These are phyloP conservation scores for Mentha longifolia DNA, from an alignment of 257 asterid genomes.

Conservation along the genomic window DNA sequence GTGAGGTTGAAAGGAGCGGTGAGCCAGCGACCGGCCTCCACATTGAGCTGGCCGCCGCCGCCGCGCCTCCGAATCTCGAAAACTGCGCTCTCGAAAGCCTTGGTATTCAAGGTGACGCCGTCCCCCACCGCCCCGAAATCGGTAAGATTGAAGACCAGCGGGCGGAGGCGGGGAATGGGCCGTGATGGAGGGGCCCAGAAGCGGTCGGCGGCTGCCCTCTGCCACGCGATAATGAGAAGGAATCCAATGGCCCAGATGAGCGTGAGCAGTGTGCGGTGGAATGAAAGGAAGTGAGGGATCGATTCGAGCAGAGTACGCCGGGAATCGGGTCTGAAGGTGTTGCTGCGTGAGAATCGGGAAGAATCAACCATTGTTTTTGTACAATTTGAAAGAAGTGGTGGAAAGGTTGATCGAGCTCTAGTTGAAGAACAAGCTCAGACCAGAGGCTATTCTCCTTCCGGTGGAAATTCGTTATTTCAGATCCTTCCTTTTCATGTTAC, in stretches of 20 bases:
- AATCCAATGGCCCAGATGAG: conserved; percentile 76
- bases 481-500: no score
- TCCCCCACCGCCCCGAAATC: conserved; percentile 93
- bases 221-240: conserved; percentile 66
- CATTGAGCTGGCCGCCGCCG: conserved; percentile 96
- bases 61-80: conserved; percentile 65
- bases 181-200: conserved; percentile 44
- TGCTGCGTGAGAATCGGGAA: conserved; percentile 50
- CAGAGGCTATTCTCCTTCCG: not conserved
- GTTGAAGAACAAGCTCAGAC: not conserved
- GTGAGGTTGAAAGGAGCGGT: conserved; percentile 96
- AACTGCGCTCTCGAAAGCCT: conserved; percentile 74
- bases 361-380: conserved; percentile 57
- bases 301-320: conserved; percentile 38
- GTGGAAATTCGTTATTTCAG: not conserved
- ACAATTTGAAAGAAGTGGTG: not conserved
- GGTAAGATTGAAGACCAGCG: conserved; percentile 62
- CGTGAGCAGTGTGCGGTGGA: conserved; percentile 53
- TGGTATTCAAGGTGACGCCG: conserved; percentile 71
- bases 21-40: conserved; percentile 76
- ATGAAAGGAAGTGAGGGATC: conserved; percentile 42
- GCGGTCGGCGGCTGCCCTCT: conserved; percentile 60
- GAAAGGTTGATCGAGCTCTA: not conserved
- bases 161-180: conserved; percentile 74
- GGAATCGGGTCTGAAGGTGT: conserved; percentile 37